Evolutionary conservation across 2,329 filamentous ascomycete genomes (phyloP).

Genomic region (Sarocladiaceae sp.): DNA sequence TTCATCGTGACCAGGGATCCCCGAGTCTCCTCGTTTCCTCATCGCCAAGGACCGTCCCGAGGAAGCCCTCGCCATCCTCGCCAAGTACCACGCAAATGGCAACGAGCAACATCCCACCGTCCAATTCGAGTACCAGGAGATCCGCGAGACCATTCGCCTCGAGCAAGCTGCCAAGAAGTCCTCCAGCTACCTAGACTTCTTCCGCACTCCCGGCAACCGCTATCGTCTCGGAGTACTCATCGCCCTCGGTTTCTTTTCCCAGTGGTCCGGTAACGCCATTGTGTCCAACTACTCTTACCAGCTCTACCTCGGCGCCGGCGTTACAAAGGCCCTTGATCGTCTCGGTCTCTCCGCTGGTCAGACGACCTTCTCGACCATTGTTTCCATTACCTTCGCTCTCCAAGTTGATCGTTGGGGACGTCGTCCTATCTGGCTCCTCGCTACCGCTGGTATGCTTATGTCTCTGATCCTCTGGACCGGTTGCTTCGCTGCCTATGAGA

Average conservation of each 20-base stretch:
- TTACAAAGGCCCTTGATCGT: conserved; percentile 46
- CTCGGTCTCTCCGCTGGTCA: conserved; percentile 46
- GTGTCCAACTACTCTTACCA: conserved; percentile 60
- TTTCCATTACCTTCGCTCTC: conserved; percentile 46
- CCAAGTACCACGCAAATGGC: conserved; percentile 59
- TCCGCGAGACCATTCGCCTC: conserved; percentile 54
- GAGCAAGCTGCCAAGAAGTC: conserved; percentile 46
- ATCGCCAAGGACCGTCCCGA: conserved; percentile 50
- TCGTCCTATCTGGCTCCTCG: conserved; percentile 43
- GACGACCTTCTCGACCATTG: conserved; percentile 49
- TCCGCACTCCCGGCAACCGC: conserved; percentile 59
- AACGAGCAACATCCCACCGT: conserved; percentile 52
- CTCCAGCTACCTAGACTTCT: conserved; percentile 54
- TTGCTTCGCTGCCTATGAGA: conserved; percentile 41
- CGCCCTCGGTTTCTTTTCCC: conserved; percentile 60
- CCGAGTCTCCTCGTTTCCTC: conserved; percentile 64
- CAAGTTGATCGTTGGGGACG: conserved; percentile 37
- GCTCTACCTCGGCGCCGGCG: conserved; percentile 54
- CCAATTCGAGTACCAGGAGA: conserved; percentile 60
- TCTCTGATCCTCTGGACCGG: conserved; percentile 43
- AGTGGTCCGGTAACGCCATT: conserved; percentile 61
- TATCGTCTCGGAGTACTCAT: conserved; percentile 55
- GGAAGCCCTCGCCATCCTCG: conserved; percentile 48
- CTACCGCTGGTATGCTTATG: conserved; percentile 36
- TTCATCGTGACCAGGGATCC: too few relatives aligned